Evolutionary conservation across 139 green algal species (phyloP), one percentile per base, ranked within the genome.

Genomic region (Chlamydomonas sp.): DNA sequence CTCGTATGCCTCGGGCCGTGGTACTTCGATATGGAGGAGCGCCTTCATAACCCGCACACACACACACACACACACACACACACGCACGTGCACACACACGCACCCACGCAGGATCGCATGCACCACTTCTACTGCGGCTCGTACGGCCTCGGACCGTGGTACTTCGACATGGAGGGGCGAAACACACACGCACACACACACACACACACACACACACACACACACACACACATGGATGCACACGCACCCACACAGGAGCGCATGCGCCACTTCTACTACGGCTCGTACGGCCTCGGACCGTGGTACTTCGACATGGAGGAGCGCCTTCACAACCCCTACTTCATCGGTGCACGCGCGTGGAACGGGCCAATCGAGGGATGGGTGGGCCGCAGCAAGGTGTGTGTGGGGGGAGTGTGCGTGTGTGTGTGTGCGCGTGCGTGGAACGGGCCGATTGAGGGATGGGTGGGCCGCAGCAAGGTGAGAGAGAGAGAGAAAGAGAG

Each of bases 291-390:
- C 33, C 29, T 77, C 65, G 70, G 65, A 26, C 60, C 60, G 26
- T 68, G 60, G 60, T 68, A 64, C 54, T 64, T 64, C 16, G 54
- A 64, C 54, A 64, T 64, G 54, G 60, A 81, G 74, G 74, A 84
- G 74, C 35, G 72, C 35, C 70, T 87, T 62, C 81, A 82, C 73
- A 87, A 87, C 75, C 81, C 81, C 13, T 76, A 81, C 57, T 87
- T 87, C 77, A 81, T 84, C 26, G 75, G 75, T 22, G 58, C 35
- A 2, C 73, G 81, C 29, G 81, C 69, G 43, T 87, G 81, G 81
- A 87, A 79, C n/a, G 77, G 75, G 8, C 77, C 81, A 5, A 75
- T 83, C 39, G 72, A 84, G 70, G 65, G 66, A 49, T 87, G 81
- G 81, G 77, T 87, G 16, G 70, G 73, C n/a, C 65, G 76, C 57